Conservation (phyloP, 2,329 filamentous ascomycete genomes). For the Stenocarpella maydis region DNA sequence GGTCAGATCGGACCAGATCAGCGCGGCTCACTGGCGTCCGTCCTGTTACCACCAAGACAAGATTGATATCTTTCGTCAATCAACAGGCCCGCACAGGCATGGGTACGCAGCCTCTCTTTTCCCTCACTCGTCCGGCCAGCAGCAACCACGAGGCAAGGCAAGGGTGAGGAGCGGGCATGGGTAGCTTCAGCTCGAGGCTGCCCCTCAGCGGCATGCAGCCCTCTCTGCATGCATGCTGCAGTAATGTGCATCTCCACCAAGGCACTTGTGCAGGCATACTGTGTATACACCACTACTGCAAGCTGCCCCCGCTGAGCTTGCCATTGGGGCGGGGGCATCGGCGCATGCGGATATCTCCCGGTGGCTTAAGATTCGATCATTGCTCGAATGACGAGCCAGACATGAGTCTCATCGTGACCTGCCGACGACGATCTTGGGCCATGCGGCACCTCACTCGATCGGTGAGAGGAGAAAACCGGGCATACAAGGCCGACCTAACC, state of each 20-base stretch:
- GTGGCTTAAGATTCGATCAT: conserved; percentile 27
- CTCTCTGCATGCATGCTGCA: conserved; percentile 25
- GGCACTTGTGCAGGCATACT: conserved; percentile 10
- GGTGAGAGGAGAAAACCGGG: not conserved
- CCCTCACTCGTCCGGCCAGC: not conserved
- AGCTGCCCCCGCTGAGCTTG: conserved; percentile 28
- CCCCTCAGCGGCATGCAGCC: conserved; percentile 31
- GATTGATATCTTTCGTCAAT: not conserved
- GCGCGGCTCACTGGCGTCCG: conserved; percentile 11
- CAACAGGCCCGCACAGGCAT: not conserved
- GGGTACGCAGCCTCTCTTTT: not conserved
- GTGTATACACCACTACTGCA: no score
- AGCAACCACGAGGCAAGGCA: conserved; percentile 35
- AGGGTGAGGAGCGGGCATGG: conserved; percentile 27
- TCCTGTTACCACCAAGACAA: not conserved
- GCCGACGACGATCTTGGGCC: conserved; percentile 26
- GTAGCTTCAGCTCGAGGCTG: conserved; percentile 30
- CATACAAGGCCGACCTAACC: conserved; percentile 4
- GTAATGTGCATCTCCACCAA: conserved; percentile 26
- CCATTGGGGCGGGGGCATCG: conserved; percentile 27
- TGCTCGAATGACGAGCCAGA: conserved; percentile 31
- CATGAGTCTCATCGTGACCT: conserved; percentile 21
- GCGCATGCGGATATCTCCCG: conserved; percentile 30
- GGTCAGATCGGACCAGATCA: not conserved
- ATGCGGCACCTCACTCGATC: not conserved